phyloP scores from a whole-genome alignment of 257 asterid species.

The Lycium ferocissimum region DNA sequence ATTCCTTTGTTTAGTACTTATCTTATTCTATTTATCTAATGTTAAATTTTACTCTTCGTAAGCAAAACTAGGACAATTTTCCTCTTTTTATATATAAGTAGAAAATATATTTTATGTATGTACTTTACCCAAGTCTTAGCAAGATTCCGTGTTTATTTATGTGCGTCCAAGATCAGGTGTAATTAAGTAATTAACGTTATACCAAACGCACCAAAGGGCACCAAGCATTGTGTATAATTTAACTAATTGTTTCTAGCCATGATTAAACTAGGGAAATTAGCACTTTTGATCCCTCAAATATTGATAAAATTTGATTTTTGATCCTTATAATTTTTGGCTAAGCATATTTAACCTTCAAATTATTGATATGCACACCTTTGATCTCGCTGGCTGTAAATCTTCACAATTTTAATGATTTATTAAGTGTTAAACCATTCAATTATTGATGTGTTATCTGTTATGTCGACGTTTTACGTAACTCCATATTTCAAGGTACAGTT shows the following conservation, averaged over 20 bases:
- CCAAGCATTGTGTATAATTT: neutral
- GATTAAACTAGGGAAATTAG: neutral
- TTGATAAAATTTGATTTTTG: neutral
- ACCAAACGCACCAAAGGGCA: conserved; percentile 25
- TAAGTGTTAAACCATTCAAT: neutral
- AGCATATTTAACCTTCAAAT: neutral
- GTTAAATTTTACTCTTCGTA: no score
- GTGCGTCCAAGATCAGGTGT: neutral
- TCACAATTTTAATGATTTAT: neutral
- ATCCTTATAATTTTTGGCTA: neutral
- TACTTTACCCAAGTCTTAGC: neutral
- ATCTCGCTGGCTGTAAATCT: neutral
- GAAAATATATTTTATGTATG: neutral
- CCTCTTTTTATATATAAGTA: neutral
- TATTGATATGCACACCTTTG: neutral
- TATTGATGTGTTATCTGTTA: neutral
- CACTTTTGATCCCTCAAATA: neutral
- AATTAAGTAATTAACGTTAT: conserved; percentile 3
- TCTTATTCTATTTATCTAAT: neutral
- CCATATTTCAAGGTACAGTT: neutral
- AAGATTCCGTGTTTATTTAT: conserved; percentile 22
- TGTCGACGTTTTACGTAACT: neutral
- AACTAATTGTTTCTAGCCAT: neutral
- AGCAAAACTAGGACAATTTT: no score
- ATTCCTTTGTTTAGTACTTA: neutral